Evolutionary conservation across 2,329 filamentous ascomycete genomes (phyloP), one percentile per base, ranked within the genome.

Genomic region (Furcasterigmium furcatum): DNA sequence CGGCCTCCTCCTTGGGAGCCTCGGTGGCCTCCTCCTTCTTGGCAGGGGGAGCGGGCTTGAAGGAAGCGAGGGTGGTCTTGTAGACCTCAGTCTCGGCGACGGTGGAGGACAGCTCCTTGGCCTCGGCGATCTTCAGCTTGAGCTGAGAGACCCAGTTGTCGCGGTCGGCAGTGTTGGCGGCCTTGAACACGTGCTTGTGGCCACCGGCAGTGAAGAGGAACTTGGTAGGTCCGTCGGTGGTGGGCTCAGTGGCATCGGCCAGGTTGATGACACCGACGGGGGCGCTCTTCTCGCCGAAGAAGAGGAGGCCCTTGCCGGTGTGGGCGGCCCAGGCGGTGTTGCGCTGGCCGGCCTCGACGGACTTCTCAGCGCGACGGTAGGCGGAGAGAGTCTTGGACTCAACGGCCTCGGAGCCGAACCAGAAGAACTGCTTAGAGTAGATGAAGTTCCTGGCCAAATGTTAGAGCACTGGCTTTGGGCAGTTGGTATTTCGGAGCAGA

Each of bases 111-210:
- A 88, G 74, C 58, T 86, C 85, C 79, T 94, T 95, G 60, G 90
- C 91, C 73, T 95, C 90, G 43, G 84, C 79, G 44, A 88, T 80
- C 77, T 91, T 89, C 60, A 80, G 72, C 80, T 94, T 91, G 57
- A 96, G 68, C 61, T 91, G 87, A 52, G 83, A 73, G 59, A 95
- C 82, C 94, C 94, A 97, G 79, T 87, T 89, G 69, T 96, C 90
- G 64, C 92, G 91, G 73, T 96, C 91, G 48, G 82, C 74, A 41
- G 80, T 59, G 59, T 63, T 85, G 59, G 74, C 61, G 47, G 92
- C 89, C 81, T 96, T 92, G 79, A 99, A 96, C 50, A 80, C 80
- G 80, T 96, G 91, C 83, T 96, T 95, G 73, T 95, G 86, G 57
- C 87, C 87, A 70, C 87, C 84, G 63, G 88, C 72, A 64, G 85